Evolutionary conservation across 345 rosid genomes (phyloP), one percentile per base, ranked within the genome.

Genomic region (Eutrema heterophyllum): DNA sequence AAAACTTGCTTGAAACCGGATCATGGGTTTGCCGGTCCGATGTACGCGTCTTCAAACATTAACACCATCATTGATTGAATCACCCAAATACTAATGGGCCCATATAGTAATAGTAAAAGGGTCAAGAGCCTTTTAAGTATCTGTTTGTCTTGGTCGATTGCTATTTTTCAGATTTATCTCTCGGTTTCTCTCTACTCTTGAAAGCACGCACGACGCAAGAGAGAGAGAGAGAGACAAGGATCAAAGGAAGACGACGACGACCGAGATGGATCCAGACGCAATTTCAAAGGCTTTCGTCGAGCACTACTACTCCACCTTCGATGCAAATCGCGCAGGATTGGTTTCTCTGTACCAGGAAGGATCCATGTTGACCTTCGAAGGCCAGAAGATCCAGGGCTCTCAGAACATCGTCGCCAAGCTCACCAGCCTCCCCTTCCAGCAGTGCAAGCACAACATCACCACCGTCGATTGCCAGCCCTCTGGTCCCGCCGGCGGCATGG

Each of bases 391-490:
- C 75, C 95, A 85, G 72, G 97, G 96, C 58, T 77, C 89, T 27
- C 83, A 56, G 30, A 88, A 74, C 84, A 91, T 94, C 80, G 96
- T 89, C 39, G 82, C 91, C 7, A 94, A 94, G 83, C 96, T 94
- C 71, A 81, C 86, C 16, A 50, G 81, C 65, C 93, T 94, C n/a
- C 97, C 98, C 15, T 94, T 94, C 80, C 91, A 88, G 78, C 96
- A 89, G 93, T 95, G 98, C 75, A 82, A 90, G 84, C 99, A 95
- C 78, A 73, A 67, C 68, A 88, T 90, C 81, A 67, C 92, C 63
- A 90, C 97, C 79, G 96, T 95, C 26, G 96, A 91, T 80, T 91
- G 97, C 74, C 97, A 92, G 84, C 99, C 97, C 4, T 91, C 99
- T 15, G 96, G 97, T 59, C 93, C 87, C 61, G 82, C 82, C 55